Conservation (phyloP, 345 rosid species). For the Citrus cavaleriei region DNA sequence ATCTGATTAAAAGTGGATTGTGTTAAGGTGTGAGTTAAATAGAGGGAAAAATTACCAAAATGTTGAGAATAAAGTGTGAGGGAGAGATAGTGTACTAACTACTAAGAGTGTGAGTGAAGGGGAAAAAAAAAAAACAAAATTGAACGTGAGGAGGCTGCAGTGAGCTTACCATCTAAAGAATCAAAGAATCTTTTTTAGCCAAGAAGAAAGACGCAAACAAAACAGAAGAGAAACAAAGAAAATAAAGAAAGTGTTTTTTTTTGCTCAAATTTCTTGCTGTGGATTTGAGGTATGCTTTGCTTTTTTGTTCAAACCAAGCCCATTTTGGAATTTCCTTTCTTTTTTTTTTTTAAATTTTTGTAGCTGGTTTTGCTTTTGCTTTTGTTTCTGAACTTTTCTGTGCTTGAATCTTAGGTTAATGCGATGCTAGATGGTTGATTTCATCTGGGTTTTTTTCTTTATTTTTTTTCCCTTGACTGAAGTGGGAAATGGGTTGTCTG, state of each 20-base stretch:
- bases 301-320: neutral
- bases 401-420: slow-evolving; percentile 28
- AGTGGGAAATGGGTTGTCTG: slow-evolving; percentile 3
- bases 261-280: slow-evolving; percentile 2
- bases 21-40: slow-evolving; percentile 9
- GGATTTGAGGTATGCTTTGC: slow-evolving; percentile 24
- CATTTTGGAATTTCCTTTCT: neutral
- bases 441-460: slow-evolving; percentile 15
- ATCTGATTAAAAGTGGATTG: neutral
- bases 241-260: neutral
- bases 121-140: neutral
- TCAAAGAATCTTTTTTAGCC: slow-evolving; percentile 62
- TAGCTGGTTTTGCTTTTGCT: slow-evolving; percentile 5
- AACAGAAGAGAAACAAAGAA: slow-evolving; percentile 3
- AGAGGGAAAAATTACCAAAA: slow-evolving; percentile 14
- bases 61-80: slow-evolving; percentile 21
- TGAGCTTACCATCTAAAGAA: slow-evolving; percentile 45
- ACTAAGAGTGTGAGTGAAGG: slow-evolving; percentile 8
- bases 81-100: slow-evolving; percentile 3
- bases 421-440: slow-evolving; percentile 13
- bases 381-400: neutral
- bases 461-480: slow-evolving; percentile 2
- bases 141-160: slow-evolving; percentile 22
- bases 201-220: slow-evolving; percentile 11
- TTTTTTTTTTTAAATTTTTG: neutral